Evolutionary conservation across 371 early-diverging fungal genomes (phyloP).

Genomic region (Mortierella sp.): DNA sequence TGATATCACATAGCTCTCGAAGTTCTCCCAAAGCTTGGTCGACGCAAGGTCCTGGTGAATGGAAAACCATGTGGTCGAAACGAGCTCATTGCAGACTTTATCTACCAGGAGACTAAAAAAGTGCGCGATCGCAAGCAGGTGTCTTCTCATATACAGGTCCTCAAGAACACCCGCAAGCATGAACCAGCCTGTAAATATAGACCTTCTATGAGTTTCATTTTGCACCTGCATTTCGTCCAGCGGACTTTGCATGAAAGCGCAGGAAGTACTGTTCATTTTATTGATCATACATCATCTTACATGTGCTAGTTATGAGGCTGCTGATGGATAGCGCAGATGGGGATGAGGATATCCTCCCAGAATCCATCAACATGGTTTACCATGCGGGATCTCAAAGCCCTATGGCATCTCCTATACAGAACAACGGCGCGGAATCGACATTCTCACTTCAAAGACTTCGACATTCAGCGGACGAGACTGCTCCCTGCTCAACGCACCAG

Average conservation of each 20-base stretch:
- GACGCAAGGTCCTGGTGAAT: slow-evolving; percentile 68
- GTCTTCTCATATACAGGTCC: slow-evolving; percentile 84
- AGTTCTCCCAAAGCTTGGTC: slow-evolving; percentile 67
- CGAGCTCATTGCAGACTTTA: slow-evolving; percentile 82
- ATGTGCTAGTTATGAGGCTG: slow-evolving; percentile 65
- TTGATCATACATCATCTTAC: too few species aligned
- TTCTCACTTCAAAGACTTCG: not conserved
- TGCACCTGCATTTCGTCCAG: not conserved
- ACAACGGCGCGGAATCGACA: not conserved
- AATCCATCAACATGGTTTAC: slow-evolving; percentile 4
- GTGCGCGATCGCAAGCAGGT: slow-evolving; percentile 82
- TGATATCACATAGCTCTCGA: slow-evolving; percentile 58
- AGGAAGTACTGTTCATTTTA: too few species aligned
- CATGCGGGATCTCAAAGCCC: slow-evolving; percentile 19
- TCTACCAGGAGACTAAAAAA: slow-evolving; percentile 72
- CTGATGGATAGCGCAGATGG: slow-evolving; percentile 61
- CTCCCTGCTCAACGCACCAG: too few species aligned
- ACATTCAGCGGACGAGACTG: not conserved
- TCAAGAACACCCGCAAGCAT: slow-evolving; percentile 78
- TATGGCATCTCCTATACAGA: slow-evolving; percentile 10
- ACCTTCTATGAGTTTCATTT: not conserved
- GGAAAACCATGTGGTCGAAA: slow-evolving; percentile 80
- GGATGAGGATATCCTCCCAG: slow-evolving; percentile 44
- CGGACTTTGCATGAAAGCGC: not conserved
- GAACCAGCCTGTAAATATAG: slow-evolving; percentile 63